Conservation (phyloP, 768 basidiomycete genomes). For the Serendipita sp. region DNA sequence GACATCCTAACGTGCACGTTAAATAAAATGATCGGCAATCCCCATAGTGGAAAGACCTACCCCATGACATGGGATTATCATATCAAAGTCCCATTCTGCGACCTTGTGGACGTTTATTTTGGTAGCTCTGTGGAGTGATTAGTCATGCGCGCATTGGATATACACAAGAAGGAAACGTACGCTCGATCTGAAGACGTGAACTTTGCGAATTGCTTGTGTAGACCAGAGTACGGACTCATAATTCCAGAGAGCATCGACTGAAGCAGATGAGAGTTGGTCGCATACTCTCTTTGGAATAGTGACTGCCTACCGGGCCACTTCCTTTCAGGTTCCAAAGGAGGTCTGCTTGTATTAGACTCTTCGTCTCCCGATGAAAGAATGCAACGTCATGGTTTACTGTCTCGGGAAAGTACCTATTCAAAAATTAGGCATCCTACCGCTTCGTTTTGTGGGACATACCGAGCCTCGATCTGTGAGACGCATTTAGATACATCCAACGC, state of each 20-base stretch:
- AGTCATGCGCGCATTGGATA: too few relatives aligned
- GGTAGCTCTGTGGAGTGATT: slow-evolving; percentile 26
- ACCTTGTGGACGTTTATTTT: slow-evolving; percentile 47
- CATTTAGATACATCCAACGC: background rate
- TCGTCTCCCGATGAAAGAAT: slow-evolving; percentile 57
- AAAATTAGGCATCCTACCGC: background rate
- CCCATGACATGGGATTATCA: slow-evolving; percentile 61
- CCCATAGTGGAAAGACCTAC: slow-evolving; percentile 17
- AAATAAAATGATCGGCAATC: too few relatives aligned
- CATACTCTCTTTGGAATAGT: slow-evolving; percentile 13
- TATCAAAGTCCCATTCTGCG: slow-evolving; percentile 53
- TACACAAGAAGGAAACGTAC: background rate
- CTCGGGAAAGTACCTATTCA: slow-evolving; percentile 47
- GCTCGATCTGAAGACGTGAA: slow-evolving; percentile 17
- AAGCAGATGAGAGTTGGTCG: background rate
- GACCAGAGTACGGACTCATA: background rate
- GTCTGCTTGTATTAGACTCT: slow-evolving; percentile 66
- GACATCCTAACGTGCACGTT: slow-evolving; percentile 28
- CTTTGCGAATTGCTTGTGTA: slow-evolving; percentile 7
- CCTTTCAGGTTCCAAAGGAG: slow-evolving; percentile 67
- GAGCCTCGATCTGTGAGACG: slow-evolving; percentile 29
- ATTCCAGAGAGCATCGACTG: slow-evolving; percentile 14
- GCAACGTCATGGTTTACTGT: slow-evolving; percentile 68
- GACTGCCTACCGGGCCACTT: slow-evolving; percentile 24
- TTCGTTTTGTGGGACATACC: slow-evolving; percentile 20